Percentiles rank a stretch among this genome's conserved stretches.
These are phyloP conservation scores for Coemansia sp. DNA, from an alignment of 192 early-diverging fungal species.

Conservation along the genomic window DNA sequence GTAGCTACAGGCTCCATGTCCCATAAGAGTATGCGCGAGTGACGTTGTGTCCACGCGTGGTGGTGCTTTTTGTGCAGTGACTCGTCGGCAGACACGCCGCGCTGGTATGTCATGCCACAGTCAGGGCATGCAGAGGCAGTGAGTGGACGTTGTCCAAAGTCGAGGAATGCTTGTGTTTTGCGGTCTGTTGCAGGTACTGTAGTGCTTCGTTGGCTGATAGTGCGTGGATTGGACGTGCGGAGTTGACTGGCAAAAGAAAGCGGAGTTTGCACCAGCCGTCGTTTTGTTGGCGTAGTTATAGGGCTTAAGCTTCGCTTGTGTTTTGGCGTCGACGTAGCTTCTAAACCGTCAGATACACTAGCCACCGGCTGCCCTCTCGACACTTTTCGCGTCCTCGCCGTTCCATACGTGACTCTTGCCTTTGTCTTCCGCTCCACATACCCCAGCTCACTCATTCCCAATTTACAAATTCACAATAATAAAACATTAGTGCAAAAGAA, in stretches of 20 bases:
- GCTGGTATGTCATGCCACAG: slow-evolving; percentile 54
- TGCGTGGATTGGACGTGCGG: not conserved
- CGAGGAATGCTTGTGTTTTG: slow-evolving; percentile 51
- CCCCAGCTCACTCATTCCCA: not conserved
- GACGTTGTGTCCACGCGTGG: slow-evolving; percentile 27
- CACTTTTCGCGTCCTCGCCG: not conserved
- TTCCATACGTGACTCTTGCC: slow-evolving; percentile 19
- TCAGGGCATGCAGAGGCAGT: slow-evolving; percentile 24
- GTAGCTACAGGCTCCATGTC: not conserved
- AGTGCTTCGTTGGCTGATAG: too few relatives aligned
- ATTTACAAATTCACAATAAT: not conserved
- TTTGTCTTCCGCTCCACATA: not conserved
- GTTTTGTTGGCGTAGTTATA: not conserved
- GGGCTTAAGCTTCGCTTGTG: too few relatives aligned
- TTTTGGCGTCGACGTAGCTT: too few relatives aligned
- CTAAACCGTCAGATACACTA: too few relatives aligned
- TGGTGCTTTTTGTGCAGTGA: slow-evolving; percentile 39
- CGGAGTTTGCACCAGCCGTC: slow-evolving; percentile 27
- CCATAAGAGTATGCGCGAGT: slow-evolving; percentile 21
- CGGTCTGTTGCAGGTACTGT: not conserved
- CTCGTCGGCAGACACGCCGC: slow-evolving; percentile 50
- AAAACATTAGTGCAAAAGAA: not conserved
- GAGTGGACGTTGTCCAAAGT: slow-evolving; percentile 50
- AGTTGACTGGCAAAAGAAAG: slow-evolving; percentile 12
- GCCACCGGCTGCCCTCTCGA: too few relatives aligned